Evolutionary conservation across 1,284 basidiomycete species (phyloP), one percentile per base, ranked within the genome.

Genomic region (Ceratobasidium sp.): DNA sequence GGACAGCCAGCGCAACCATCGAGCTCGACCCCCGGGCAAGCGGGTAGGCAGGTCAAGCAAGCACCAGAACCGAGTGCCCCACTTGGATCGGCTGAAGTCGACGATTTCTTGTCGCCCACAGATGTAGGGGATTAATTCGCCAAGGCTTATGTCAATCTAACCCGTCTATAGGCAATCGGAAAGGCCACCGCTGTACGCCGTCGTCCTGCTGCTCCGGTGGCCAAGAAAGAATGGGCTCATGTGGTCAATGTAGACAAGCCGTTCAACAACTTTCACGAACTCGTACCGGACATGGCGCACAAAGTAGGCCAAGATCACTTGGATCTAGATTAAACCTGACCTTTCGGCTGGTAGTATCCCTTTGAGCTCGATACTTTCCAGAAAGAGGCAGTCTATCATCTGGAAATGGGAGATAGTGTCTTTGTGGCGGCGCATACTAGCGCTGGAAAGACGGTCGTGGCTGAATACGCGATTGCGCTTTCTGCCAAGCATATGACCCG

Each of bases 361-460:
- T 94, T 94, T 78, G 89, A 92, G 76, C 82, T 94, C 40, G 92
- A 94, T 77, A 92, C 87, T 3, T 94, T 94, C 80, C 97, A 99
- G 78, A 99, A 98, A 79, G 94, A 99, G 79, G 97, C 97, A 0
- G 93, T 99, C 6, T 98, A 98, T 79, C 95, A 96, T 77, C 85
- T 99, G 13, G 97, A 99, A 78, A 91, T 94, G 84, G 96, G 96
- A 17, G 94, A 99, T 76, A 96, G 93, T 15, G 96, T 99, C 20
- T 99, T 99, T 79, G 96, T 99, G 17, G 97, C 97, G 4, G 97
- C 97, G 2, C 97, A 99, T 80, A 99, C 97, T 1, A 96, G 94
- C 34, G 97, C 97, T n/a, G 97, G 97, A 62, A 99, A 99, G 80
- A 99, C 97, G 0, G 97, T 99, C 4, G 97, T 99, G 0, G 96